Conservation (phyloP, 2,329 filamentous ascomycete genomes). For the Tolypocladium guangdongense region DNA sequence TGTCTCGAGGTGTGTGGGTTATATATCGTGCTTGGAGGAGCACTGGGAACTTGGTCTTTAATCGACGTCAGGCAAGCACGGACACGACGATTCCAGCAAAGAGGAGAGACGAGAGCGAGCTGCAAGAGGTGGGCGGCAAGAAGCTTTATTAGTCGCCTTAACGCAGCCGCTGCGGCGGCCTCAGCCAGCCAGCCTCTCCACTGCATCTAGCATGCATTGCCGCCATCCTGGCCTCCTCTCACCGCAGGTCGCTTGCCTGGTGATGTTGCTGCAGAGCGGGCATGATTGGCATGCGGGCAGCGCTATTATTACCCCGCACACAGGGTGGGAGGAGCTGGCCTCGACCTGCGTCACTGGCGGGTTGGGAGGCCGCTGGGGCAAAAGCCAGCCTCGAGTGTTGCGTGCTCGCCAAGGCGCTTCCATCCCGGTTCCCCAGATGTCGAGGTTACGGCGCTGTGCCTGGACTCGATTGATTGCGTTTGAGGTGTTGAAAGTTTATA, state of each 20-base stretch:
- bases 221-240: not conserved
- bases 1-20: no score
- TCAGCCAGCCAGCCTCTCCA: not conserved
- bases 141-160: conserved; percentile 1
- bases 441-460: not conserved
- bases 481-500: not conserved
- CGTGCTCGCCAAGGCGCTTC: no score
- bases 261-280: not conserved
- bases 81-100: not conserved
- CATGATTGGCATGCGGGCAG: not conserved
- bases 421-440: not conserved
- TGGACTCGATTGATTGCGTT: not conserved
- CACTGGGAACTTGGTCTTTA: not conserved
- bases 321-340: not conserved
- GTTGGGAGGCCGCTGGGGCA: not conserved
- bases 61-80: not conserved
- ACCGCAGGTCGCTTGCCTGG: not conserved
- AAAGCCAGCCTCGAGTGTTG: no score
- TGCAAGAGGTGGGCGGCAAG: not conserved
- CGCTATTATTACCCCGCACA: not conserved
- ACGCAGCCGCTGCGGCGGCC: not conserved
- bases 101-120: not conserved
- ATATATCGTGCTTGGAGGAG: not conserved
- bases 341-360: not conserved
- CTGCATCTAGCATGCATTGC: not conserved